phyloP scores from a whole-genome alignment of 1,139 yeast species.

The Suhomyces anneliseae region DNA sequence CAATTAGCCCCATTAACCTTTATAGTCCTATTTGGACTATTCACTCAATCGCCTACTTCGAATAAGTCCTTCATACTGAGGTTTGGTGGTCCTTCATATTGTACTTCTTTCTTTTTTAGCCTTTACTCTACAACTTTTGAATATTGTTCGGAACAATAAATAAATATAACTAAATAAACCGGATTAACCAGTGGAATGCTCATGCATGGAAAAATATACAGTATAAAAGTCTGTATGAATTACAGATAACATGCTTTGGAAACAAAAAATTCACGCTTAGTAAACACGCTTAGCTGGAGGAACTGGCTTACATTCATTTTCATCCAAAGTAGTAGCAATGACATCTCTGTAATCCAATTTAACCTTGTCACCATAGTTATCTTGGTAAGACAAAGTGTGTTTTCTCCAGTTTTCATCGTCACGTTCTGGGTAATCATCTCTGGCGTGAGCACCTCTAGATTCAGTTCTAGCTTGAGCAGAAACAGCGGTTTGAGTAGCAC shows the following conservation, averaged over 20 bases:
- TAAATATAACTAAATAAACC: conserved; percentile 4
- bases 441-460: conserved; percentile 99
- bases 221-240: not conserved
- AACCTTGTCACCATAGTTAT: conserved; percentile 66
- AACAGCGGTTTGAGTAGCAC: conserved; percentile 94
- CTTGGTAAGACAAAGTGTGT: conserved; percentile 94
- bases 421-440: conserved; percentile 96
- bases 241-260: no score
- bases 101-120: not conserved
- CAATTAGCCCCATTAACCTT: no score
- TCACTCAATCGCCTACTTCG: no score
- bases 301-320: conserved; percentile 88
- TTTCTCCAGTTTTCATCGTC: conserved; percentile 98
- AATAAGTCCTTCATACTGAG: no score
- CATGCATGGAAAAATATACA: conserved; percentile 5
- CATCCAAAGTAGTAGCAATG: conserved; percentile 81
- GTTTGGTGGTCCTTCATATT: not conserved
- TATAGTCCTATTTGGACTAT: no score
- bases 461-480: conserved; percentile 96
- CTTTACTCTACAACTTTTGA: not conserved
- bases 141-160: not conserved
- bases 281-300: conserved; percentile 97
- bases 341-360: conserved; percentile 85
- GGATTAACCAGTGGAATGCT: conserved; percentile 1
- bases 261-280: conserved; percentile 28